Conservation (phyloP, 805 yeast genomes). For the Metschnikowia henanensis region DNA sequence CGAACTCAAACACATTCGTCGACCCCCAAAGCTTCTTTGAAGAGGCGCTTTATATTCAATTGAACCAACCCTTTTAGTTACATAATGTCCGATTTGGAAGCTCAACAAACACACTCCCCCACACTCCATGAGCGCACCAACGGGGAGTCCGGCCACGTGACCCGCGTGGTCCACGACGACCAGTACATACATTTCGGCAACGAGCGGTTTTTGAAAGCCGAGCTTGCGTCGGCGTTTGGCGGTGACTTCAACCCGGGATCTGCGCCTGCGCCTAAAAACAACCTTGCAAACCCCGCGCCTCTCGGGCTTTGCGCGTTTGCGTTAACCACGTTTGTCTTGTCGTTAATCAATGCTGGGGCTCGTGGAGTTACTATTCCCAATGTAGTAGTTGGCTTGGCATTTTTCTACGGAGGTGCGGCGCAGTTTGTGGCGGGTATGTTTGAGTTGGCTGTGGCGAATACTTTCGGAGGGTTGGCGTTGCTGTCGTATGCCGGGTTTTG, state of each 20-base stretch:
- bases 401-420: constrained; percentile 72
- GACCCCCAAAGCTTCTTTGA: no score
- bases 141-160: constrained; percentile 15
- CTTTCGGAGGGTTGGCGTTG: constrained; percentile 70
- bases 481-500: constrained; percentile 72
- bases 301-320: constrained; percentile 74
- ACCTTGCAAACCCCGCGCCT: constrained; percentile 72
- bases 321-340: constrained; percentile 63
- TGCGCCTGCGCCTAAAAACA: constrained; percentile 42
- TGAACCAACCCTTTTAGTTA: no score
- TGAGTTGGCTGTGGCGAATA: constrained; percentile 74
- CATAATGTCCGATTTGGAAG: constrained; percentile 35
- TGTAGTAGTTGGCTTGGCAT: constrained; percentile 63
- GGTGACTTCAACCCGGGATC: constrained; percentile 76
- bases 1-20: no score
- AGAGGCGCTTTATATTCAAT: no score
- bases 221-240: constrained; percentile 66
- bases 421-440: constrained; percentile 74
- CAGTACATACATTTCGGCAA: constrained; percentile 72
- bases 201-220: constrained; percentile 62
- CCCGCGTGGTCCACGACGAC: constrained; percentile 46
- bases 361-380: constrained; percentile 64
- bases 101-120: constrained; percentile 34
- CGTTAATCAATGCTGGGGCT: constrained; percentile 62
- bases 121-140: constrained; percentile 13